Evolutionary conservation across 192 early-diverging fungal species (phyloP).

Genomic region (Geranomyces michiganensis): DNA sequence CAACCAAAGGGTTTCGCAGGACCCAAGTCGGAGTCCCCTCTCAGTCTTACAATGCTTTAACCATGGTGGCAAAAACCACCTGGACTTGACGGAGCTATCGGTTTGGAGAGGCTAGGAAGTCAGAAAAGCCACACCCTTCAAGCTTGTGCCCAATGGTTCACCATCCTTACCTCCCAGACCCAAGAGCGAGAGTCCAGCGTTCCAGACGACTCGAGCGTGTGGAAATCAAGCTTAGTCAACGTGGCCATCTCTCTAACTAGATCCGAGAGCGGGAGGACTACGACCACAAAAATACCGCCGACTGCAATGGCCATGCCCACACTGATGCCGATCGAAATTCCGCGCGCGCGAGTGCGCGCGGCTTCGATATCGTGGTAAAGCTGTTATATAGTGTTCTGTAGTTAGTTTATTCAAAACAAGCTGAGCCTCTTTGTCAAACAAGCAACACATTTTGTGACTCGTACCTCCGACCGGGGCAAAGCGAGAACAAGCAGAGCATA

Average conservation of each 20-base stretch:
- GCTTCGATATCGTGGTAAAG: slow-evolving; percentile 21
- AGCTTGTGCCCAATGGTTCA: no score
- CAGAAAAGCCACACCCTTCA: no score
- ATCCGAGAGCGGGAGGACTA: slow-evolving; percentile 14
- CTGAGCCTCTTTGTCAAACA: no score
- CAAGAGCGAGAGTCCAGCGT: slow-evolving; percentile 5
- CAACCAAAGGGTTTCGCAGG: background rate
- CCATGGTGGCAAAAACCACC: slow-evolving; percentile 5
- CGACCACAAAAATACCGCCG: slow-evolving; percentile 11
- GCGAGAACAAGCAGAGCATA: slow-evolving; percentile 8
- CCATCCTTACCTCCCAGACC: slow-evolving; percentile 19
- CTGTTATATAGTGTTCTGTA: no score
- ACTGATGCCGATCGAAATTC: slow-evolving; percentile 16
- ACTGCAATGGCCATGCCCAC: slow-evolving; percentile 18
- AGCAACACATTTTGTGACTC: no score
- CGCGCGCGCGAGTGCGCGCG: slow-evolving; percentile 12
- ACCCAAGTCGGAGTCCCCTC: background rate
- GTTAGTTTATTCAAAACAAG: no score
- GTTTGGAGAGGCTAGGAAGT: no score
- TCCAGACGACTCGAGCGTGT: slow-evolving; percentile 6
- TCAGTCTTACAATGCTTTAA: slow-evolving; percentile 2
- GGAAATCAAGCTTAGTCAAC: slow-evolving; percentile 24
- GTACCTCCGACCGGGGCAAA: slow-evolving; percentile 4
- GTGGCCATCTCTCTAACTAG: slow-evolving; percentile 9
- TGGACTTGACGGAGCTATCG: background rate